Percentiles rank a stretch among this genome's conserved stretches.
Conservation (phyloP, 768 basidiomycete species). For the Omphalotus guepiniiformis region DNA sequence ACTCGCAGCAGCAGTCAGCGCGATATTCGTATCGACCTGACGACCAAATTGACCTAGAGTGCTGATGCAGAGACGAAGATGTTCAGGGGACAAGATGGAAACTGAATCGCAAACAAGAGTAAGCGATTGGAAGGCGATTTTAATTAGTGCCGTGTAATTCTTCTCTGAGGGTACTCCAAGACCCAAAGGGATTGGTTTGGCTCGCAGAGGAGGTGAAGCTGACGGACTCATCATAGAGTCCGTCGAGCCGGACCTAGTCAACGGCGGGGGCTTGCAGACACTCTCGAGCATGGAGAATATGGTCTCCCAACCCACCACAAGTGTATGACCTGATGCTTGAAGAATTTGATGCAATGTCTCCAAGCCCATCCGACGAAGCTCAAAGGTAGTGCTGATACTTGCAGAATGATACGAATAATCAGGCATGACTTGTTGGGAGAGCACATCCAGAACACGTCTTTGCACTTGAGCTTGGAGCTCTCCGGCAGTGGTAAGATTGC, state of each 20-base stretch:
- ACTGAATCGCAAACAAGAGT: conserved; percentile 94
- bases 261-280: conserved; percentile 63
- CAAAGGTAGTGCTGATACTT: conserved; percentile 51
- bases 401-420: conserved; percentile 28
- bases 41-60: conserved; percentile 90
- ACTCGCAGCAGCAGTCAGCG: conserved; percentile 89
- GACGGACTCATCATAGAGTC: conserved; percentile 37
- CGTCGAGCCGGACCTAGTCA: conserved; percentile 29
- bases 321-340: conserved; percentile 86
- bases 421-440: conserved; percentile 73
- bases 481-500: conserved; percentile 55
- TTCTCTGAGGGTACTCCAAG: conserved; percentile 61
- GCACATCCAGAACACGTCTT: conserved; percentile 77
- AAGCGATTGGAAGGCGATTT: conserved; percentile 91
- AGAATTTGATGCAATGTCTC: conserved; percentile 89
- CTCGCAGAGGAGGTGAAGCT: conserved; percentile 15
- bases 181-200: conserved; percentile 43
- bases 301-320: conserved; percentile 89
- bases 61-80: conserved; percentile 83
- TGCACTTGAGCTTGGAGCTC: conserved; percentile 72
- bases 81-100: conserved; percentile 70
- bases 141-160: conserved; percentile 70
- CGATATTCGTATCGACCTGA: conserved; percentile 94
- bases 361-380: conserved; percentile 82
- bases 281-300: conserved; percentile 92